A percentile compares a stretch with the other conserved stretches of the same genome.
Evolutionary conservation across 495 filamentous ascomycete genomes (phyloP).

Genomic region (Thermochaetoides thermophila): DNA sequence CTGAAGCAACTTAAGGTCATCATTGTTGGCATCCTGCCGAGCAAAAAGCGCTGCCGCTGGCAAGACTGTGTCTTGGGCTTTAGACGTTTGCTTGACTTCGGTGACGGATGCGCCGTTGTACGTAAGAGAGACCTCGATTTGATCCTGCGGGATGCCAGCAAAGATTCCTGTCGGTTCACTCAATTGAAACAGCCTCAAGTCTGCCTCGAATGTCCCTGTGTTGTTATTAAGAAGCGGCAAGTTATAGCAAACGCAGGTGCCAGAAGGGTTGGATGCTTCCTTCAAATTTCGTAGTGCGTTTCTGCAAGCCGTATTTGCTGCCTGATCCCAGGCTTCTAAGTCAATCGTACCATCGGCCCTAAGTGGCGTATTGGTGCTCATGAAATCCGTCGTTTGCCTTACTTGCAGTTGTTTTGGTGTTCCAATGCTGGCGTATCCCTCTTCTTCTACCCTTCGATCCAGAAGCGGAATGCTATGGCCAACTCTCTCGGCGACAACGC

Average conservation of each 20-base stretch:
- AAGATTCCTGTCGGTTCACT: constrained; percentile 42
- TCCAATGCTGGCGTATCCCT: constrained; percentile 11
- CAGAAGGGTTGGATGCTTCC: constrained; percentile 47
- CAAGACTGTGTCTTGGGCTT: constrained; percentile 4
- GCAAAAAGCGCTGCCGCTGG: constrained; percentile 4
- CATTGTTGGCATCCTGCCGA: constrained; percentile 5
- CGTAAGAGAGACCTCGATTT: constrained; percentile 42
- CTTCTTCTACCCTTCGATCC: constrained; percentile 16
- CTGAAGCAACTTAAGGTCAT: constrained; percentile 26
- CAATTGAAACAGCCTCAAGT: constrained; percentile 53
- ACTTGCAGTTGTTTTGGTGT: constrained; percentile 8
- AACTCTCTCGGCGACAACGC: constrained; percentile 15
- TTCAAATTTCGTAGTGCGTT: constrained; percentile 30
- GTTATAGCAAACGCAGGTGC: constrained; percentile 70
- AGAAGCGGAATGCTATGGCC: constrained; percentile 7
- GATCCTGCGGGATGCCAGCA: constrained; percentile 34
- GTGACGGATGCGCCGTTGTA: constrained; percentile 47
- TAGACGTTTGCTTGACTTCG: constrained; percentile 15
- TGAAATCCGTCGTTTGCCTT: constrained; percentile 7
- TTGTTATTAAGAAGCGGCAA: constrained; percentile 44
- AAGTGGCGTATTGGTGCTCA: constrained; percentile 9
- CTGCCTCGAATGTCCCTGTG: constrained; percentile 54
- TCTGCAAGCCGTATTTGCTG: constrained; percentile 37
- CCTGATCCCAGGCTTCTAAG: constrained; percentile 36
- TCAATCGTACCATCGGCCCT: constrained; percentile 22